A percentile compares a stretch with the other conserved stretches of the same genome.
Evolutionary conservation across 1,284 basidiomycete species (phyloP).

Genomic region (Ceratobasidium sp.): DNA sequence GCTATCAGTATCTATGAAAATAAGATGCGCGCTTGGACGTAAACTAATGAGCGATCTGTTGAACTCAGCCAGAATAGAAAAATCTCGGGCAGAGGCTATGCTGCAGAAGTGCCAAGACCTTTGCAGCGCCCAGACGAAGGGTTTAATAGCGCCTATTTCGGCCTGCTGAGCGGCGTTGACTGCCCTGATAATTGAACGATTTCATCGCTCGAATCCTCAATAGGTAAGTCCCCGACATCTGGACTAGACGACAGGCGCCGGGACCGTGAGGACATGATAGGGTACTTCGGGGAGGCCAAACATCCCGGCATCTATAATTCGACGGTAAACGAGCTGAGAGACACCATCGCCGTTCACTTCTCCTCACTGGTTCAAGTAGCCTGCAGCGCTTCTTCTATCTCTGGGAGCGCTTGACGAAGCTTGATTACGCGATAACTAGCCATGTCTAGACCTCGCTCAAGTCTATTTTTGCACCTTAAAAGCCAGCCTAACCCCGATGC

Average conservation of each 20-base stretch:
- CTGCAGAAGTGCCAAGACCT: background rate
- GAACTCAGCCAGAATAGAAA: too few relatives aligned
- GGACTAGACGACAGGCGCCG: background rate
- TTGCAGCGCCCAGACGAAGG: background rate
- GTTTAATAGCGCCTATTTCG: background rate
- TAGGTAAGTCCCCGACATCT: background rate
- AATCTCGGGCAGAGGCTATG: background rate
- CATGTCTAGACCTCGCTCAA: conserved; percentile 4
- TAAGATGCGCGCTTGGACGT: too few relatives aligned
- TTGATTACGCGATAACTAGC: too few relatives aligned
- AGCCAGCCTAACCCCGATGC: conserved; percentile 14
- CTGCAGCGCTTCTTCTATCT: background rate
- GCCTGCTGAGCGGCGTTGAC: background rate
- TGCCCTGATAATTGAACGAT: background rate
- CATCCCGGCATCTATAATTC: background rate
- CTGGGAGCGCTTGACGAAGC: background rate
- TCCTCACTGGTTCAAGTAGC: background rate
- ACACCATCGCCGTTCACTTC: background rate
- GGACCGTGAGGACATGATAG: background rate
- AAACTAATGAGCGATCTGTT: too few relatives aligned
- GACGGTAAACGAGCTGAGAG: background rate
- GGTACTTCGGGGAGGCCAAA: background rate
- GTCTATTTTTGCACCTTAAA: conserved; percentile 4
- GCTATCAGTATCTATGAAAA: too few relatives aligned
- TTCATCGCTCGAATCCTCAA: background rate